Evolutionary conservation across 805 yeast species (phyloP).

Genomic region (Saturnispora kantuleensis): DNA sequence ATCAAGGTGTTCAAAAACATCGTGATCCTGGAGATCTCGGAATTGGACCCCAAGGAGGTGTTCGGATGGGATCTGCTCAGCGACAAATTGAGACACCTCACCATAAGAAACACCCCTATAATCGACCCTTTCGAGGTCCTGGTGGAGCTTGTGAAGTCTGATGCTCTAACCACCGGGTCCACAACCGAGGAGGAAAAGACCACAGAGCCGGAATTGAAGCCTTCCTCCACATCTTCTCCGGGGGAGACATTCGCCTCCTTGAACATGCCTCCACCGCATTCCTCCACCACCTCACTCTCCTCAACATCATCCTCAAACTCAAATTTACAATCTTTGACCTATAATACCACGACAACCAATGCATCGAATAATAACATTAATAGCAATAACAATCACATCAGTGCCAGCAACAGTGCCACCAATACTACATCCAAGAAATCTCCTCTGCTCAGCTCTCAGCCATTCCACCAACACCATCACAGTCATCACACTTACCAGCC

Average conservation of each 20-base stretch:
- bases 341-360: too few species aligned
- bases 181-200: too few species aligned
- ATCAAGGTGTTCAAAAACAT: slow-evolving; percentile 50
- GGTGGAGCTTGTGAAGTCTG: slow-evolving; percentile 44
- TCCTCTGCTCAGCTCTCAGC: slow-evolving; percentile 14
- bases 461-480: slow-evolving; percentile 1
- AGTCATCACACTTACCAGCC: neutral
- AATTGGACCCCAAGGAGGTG: slow-evolving; percentile 53
- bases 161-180: slow-evolving; percentile 25
- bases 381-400: slow-evolving; percentile 3
- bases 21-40: slow-evolving; percentile 50
- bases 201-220: too few species aligned
- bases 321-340: too few species aligned
- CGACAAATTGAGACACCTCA: slow-evolving; percentile 44
- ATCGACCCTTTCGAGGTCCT: slow-evolving; percentile 44
- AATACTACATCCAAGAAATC: neutral
- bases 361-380: neutral
- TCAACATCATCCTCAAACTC: too few species aligned
- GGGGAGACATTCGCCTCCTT: too few species aligned
- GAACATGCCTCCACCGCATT: too few species aligned
- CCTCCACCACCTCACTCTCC: too few species aligned
- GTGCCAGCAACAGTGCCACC: neutral
- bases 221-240: too few species aligned
- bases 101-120: slow-evolving; percentile 41
- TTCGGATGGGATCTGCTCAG: slow-evolving; percentile 56